Conservation (phyloP, 176 grass and related monocot genomes). For the Carex parvula region DNA sequence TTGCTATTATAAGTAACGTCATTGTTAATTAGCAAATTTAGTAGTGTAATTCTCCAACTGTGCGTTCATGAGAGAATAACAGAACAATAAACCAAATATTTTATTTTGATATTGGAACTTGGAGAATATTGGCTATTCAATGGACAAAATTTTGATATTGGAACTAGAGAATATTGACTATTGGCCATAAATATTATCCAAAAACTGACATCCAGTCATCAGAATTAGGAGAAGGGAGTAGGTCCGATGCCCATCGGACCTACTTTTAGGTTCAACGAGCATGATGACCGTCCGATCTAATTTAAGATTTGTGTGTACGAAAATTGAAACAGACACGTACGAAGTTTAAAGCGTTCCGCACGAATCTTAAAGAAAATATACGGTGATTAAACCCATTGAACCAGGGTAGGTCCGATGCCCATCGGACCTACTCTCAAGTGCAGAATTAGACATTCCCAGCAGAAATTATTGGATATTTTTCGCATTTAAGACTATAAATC, state of each 20-base stretch:
- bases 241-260: too few relatives aligned
- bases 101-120: too few relatives aligned
- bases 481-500: conserved; percentile 14
- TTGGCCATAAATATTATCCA: not conserved
- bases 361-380: too few relatives aligned
- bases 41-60: not conserved
- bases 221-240: too few relatives aligned
- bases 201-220: not conserved
- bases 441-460: not conserved
- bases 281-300: too few relatives aligned
- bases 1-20: not conserved
- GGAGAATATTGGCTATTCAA: not conserved
- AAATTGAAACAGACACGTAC: too few relatives aligned
- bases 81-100: not conserved
- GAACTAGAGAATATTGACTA: not conserved
- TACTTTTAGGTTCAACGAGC: too few relatives aligned
- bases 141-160: not conserved
- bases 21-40: not conserved
- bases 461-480: not conserved
- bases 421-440: too few relatives aligned
- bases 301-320: too few relatives aligned
- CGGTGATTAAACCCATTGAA: too few relatives aligned
- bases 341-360: too few relatives aligned
- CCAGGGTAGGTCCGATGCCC: too few relatives aligned
- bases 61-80: not conserved